Evolutionary conservation across 2,329 filamentous ascomycete species (phyloP).

Genomic region (Paramyrothecium roridum): DNA sequence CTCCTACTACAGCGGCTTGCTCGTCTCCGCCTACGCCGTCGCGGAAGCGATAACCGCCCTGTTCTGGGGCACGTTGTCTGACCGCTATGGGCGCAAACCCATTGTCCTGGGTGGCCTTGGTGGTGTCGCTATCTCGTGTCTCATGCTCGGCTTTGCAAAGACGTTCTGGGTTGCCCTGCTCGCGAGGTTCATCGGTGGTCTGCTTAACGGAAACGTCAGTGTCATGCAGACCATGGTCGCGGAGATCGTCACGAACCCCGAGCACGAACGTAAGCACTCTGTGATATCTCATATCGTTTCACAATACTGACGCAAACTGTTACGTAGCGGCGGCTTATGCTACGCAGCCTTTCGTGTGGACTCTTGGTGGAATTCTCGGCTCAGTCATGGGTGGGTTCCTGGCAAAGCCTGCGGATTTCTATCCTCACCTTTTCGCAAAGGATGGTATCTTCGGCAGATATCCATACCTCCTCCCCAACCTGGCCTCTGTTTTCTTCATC

Average conservation of each 20-base stretch:
- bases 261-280: conserved; percentile 62
- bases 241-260: conserved; percentile 85
- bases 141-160: conserved; percentile 78
- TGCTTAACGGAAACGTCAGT: conserved; percentile 87
- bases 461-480: conserved; percentile 47
- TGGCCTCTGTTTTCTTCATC: conserved; percentile 62
- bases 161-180: conserved; percentile 75
- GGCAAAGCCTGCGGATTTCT: conserved; percentile 52
- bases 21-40: conserved; percentile 82
- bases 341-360: conserved; percentile 86
- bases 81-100: conserved; percentile 66
- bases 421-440: conserved; percentile 64
- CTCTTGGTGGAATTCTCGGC: conserved; percentile 82
- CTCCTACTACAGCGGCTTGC: conserved; percentile 79
- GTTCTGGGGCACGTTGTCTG: conserved; percentile 43
- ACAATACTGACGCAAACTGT: neutral
- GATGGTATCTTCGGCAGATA: conserved; percentile 53
- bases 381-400: conserved; percentile 80
- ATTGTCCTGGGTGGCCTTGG: conserved; percentile 71
- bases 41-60: conserved; percentile 87
- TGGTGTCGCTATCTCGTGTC: conserved; percentile 71
- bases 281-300: neutral
- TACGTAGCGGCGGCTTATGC: conserved; percentile 63
- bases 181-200: conserved; percentile 80
- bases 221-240: conserved; percentile 86